phyloP scores from a whole-genome alignment of 2,329 filamentous ascomycete genomes.

The Xylaria sp. region DNA sequence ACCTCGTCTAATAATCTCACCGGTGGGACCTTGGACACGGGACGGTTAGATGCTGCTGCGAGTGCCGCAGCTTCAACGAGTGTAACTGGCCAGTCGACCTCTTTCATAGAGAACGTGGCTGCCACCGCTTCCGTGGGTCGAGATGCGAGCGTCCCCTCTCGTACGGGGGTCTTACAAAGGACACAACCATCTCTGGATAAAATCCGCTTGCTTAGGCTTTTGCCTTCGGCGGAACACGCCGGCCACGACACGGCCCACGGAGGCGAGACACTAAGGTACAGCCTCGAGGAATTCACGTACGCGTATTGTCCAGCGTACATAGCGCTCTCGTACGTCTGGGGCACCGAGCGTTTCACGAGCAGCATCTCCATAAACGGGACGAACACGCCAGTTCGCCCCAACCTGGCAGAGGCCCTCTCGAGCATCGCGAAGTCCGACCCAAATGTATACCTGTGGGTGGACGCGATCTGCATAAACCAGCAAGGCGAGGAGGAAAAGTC shows the following conservation, averaged over 20 bases:
- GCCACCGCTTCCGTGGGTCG: background rate
- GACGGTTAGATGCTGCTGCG: background rate
- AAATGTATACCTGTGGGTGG: constrained; percentile 22
- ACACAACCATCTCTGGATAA: background rate
- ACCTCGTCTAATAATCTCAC: background rate
- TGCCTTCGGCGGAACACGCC: background rate
- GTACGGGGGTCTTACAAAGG: background rate
- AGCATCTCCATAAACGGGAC: constrained; percentile 25
- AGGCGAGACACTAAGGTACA: background rate
- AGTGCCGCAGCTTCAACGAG: background rate
- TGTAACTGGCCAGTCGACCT: background rate
- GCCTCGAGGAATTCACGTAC: constrained; percentile 13
- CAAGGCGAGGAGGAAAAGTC: constrained; percentile 31
- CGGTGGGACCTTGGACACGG: background rate
- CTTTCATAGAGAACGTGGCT: background rate
- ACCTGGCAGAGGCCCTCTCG: constrained; percentile 22
- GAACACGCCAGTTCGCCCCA: constrained; percentile 9
- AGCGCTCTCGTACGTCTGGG: constrained; percentile 32
- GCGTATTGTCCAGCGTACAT: constrained; percentile 17
- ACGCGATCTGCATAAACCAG: constrained; percentile 35
- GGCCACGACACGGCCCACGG: background rate
- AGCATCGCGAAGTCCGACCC: constrained; percentile 18
- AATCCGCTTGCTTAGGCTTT: constrained; percentile 17
- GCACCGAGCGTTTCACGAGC: constrained; percentile 12
- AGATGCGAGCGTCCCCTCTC: background rate